Evolutionary conservation across 441 rosid genomes (phyloP).

Genomic region (Cnidoscolus chayamansa): DNA sequence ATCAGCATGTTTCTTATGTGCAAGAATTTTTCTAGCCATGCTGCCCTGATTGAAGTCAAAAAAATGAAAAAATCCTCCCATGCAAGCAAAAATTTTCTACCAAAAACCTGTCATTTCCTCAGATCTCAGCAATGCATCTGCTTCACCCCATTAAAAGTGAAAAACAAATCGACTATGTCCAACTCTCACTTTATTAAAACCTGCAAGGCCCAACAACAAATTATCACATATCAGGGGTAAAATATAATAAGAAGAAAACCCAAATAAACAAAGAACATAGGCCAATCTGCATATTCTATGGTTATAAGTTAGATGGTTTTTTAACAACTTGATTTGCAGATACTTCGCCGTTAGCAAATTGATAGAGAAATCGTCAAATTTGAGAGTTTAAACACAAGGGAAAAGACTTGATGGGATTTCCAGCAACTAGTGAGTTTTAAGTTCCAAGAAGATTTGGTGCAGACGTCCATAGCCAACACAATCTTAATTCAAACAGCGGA

Average conservation of each 20-base stretch:
- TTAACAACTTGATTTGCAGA: neutral
- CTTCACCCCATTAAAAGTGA: conserved; percentile 22
- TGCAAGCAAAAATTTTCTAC: conserved; percentile 32
- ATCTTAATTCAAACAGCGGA: neutral
- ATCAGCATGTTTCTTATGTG: conserved; percentile 48
- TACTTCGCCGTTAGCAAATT: too few species aligned
- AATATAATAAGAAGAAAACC: neutral
- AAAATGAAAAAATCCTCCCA: conserved; percentile 69
- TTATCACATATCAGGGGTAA: neutral
- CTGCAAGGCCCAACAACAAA: conserved; percentile 10
- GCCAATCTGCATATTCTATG: neutral
- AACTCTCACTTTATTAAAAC: neutral
- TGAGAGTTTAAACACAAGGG: neutral
- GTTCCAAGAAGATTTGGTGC: neutral
- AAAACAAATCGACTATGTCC: neutral
- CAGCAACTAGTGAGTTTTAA: neutral
- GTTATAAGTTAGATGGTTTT: neutral
- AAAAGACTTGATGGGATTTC: neutral
- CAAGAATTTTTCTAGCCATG: conserved; percentile 64
- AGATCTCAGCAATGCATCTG: conserved; percentile 11
- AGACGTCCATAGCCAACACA: neutral
- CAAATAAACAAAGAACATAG: neutral
- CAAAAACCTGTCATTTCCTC: conserved; percentile 19
- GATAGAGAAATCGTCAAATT: too few species aligned
- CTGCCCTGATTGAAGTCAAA: conserved; percentile 53